phyloP scores from a whole-genome alignment of 2,329 filamentous ascomycete species.

The Aspergillus chevalieri region DNA sequence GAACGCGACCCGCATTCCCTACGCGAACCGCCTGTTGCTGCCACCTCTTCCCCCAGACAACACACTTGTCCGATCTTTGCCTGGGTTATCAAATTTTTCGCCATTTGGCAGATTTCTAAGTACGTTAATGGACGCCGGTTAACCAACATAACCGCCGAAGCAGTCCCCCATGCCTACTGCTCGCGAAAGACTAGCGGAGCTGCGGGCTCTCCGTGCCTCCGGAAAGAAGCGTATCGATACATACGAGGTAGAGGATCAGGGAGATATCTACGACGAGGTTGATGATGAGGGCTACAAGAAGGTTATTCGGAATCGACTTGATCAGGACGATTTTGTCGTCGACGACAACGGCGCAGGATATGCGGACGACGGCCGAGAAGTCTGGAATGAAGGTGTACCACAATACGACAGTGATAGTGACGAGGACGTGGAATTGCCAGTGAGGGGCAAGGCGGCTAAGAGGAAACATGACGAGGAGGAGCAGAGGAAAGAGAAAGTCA shows the following conservation, averaged over 20 bases:
- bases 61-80: background rate
- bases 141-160: conserved; percentile 1
- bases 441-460: conserved; percentile 62
- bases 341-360: conserved; percentile 98
- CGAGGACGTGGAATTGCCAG: conserved; percentile 70
- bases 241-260: conserved; percentile 80
- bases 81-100: background rate
- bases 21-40: conserved; percentile 8
- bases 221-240: conserved; percentile 86
- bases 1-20: conserved; percentile 14
- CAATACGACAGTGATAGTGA: conserved; percentile 62
- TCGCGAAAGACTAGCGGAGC: conserved; percentile 55
- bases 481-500: conserved; percentile 76
- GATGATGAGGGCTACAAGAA: conserved; percentile 98
- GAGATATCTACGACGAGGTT: conserved; percentile 87
- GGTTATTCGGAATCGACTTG: conserved; percentile 78
- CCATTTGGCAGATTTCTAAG: background rate
- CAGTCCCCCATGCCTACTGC: conserved; percentile 25
- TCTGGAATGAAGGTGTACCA: conserved; percentile 70
- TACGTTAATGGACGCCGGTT: background rate
- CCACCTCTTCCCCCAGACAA: conserved; percentile 11
- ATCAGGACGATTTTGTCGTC: conserved; percentile 95
- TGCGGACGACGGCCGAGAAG: conserved; percentile 88
- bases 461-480: conserved; percentile 82
- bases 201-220: conserved; percentile 74